Conservation (phyloP, 495 filamentous ascomycete genomes). For the Daldinia decipiens region DNA sequence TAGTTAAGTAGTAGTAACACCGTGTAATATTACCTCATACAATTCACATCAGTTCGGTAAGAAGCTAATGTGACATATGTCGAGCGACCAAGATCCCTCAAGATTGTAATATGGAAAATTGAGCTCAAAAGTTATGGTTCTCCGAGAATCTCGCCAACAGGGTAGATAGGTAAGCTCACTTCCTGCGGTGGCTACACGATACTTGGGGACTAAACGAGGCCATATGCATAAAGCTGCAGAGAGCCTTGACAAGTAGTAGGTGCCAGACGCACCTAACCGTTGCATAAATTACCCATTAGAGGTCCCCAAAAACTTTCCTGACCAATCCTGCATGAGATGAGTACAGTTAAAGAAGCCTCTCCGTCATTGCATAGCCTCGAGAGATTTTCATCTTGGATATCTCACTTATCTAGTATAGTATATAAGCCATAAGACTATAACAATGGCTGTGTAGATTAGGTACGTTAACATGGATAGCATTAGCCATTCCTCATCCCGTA, state of each 20-base stretch:
- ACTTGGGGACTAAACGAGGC: constrained; percentile 30
- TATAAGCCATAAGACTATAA: background rate
- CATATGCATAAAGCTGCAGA: constrained; percentile 34
- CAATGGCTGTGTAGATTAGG: background rate
- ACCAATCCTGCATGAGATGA: background rate
- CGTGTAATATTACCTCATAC: constrained; percentile 30
- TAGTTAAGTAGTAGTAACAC: constrained; percentile 24
- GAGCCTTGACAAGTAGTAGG: constrained; percentile 35
- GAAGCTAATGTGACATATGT: constrained; percentile 22
- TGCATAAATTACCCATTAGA: constrained; percentile 44
- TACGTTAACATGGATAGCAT: background rate
- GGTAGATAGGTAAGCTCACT: constrained; percentile 1
- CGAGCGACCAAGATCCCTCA: constrained; percentile 2
- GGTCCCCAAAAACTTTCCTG: constrained; percentile 1
- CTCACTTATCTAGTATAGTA: background rate
- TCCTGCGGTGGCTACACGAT: constrained; percentile 14
- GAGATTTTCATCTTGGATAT: background rate
- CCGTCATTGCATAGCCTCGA: background rate
- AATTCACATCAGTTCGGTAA: constrained; percentile 17
- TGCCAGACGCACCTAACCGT: constrained; percentile 46
- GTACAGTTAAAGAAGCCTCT: background rate
- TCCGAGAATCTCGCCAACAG: constrained; percentile 25
- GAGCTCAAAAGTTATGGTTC: constrained; percentile 23
- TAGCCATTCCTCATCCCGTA: background rate
- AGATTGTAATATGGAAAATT: background rate